phyloP scores from a whole-genome alignment of 139 green algal genomes.

The Yamagishiella unicocca region DNA sequence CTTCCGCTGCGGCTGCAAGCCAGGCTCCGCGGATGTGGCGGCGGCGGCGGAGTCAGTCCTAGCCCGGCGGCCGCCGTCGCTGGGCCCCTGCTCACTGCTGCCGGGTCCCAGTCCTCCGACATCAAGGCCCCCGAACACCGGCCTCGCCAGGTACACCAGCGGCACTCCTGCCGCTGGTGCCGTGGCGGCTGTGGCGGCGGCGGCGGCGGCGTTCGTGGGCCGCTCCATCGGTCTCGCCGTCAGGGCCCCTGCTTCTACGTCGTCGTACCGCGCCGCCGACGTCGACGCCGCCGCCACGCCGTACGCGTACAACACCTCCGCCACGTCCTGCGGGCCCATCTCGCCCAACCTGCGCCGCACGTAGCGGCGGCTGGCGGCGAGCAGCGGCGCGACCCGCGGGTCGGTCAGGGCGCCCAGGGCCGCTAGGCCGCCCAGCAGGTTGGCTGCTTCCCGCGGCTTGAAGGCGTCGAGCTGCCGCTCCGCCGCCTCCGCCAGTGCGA shows the following conservation, averaged over 20 bases:
- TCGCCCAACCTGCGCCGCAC: neutral
- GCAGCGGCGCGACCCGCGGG: neutral
- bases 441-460: conserved; percentile 21
- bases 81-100: too few relatives aligned
- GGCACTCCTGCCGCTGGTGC: neutral
- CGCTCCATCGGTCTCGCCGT: too few relatives aligned
- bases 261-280: neutral
- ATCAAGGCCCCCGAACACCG: too few relatives aligned
- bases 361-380: neutral
- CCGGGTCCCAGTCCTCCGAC: too few relatives aligned
- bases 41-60: too few relatives aligned
- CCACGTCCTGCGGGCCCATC: conserved; percentile 9
- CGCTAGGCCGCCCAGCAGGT: conserved; percentile 20
- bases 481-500: neutral
- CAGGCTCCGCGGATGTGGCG: too few relatives aligned
- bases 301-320: conserved; percentile 38
- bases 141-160: too few relatives aligned
- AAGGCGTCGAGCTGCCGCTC: neutral
- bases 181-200: too few relatives aligned
- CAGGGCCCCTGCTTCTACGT: too few relatives aligned
- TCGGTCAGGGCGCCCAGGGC: conserved; percentile 1
- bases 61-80: too few relatives aligned
- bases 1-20: too few relatives aligned
- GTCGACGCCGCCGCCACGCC: neutral
- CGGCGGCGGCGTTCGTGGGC: too few relatives aligned